Conservation (phyloP, 179 eudicot species). For the Nepenthes alata region DNA sequence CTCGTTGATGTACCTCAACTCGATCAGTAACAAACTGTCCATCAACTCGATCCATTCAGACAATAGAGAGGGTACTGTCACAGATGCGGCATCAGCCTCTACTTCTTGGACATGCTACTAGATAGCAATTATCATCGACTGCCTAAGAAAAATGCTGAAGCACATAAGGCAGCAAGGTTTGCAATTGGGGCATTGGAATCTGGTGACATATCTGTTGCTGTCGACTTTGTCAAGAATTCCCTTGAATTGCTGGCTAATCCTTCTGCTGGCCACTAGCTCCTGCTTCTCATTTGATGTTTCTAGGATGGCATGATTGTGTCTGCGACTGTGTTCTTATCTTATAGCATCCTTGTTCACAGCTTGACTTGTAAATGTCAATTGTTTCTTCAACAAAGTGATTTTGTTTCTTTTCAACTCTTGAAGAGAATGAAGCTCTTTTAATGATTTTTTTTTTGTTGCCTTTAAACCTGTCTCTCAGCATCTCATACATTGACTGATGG, state of each 20-base stretch:
- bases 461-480: no score
- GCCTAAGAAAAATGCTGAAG: slow-evolving; percentile 77
- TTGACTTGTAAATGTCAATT: not conserved
- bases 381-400: not conserved
- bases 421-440: no score
- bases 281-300: slow-evolving; percentile 3
- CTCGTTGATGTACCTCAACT: no score
- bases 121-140: slow-evolving; percentile 68
- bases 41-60: slow-evolving; percentile 31
- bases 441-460: no score
- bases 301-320: slow-evolving; percentile 1
- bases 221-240: slow-evolving; percentile 65
- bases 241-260: slow-evolving; percentile 75
- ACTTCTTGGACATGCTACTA: slow-evolving; percentile 28
- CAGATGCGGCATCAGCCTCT: slow-evolving; percentile 17
- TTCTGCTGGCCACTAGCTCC: slow-evolving; percentile 48
- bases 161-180: slow-evolving; percentile 80
- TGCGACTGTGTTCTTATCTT: slow-evolving; percentile 3
- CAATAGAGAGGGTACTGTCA: slow-evolving; percentile 28
- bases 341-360: not conserved
- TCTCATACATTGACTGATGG: no score
- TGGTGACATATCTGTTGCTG: slow-evolving; percentile 70
- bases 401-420: not conserved
- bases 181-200: slow-evolving; percentile 91
- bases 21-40: slow-evolving; percentile 27